These are phyloP conservation scores for Hibiscus syriacus DNA, from an alignment of 345 rosid species.

Conservation along the genomic window DNA sequence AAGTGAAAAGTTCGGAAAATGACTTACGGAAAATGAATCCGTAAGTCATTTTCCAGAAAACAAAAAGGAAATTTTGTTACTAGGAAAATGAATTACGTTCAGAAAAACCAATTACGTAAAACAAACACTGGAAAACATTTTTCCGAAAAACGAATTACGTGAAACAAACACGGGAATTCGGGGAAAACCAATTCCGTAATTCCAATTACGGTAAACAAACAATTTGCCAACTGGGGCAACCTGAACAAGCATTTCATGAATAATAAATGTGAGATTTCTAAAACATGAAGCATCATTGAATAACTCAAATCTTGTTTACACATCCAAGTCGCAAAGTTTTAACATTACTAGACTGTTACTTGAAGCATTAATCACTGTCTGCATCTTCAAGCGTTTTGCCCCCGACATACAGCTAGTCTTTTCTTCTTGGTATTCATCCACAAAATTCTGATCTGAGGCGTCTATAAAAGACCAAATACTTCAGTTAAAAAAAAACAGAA, in stretches of 20 bases:
- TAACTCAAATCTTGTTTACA: not conserved
- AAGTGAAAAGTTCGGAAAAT: too few relatives aligned
- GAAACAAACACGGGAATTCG: too few relatives aligned
- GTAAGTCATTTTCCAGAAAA: too few relatives aligned
- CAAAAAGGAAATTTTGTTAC: too few relatives aligned
- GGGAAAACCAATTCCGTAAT: too few relatives aligned
- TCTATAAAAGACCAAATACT: constrained; percentile 31
- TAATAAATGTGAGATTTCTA: not conserved
- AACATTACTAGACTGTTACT: constrained; percentile 24
- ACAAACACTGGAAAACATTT: too few relatives aligned
- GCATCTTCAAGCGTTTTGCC: constrained; percentile 25
- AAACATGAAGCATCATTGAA: not conserved
- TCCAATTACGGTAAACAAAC: too few relatives aligned
- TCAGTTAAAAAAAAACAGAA: not conserved
- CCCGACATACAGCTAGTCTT: constrained; percentile 9
- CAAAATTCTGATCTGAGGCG: constrained; percentile 71
- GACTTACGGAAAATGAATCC: too few relatives aligned
- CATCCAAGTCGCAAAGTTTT: not conserved
- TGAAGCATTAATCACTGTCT: constrained; percentile 14
- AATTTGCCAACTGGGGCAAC: constrained; percentile 17
- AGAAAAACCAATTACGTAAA: too few relatives aligned
- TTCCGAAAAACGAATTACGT: too few relatives aligned
- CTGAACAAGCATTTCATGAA: constrained; percentile 17
- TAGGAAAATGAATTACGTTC: too few relatives aligned
- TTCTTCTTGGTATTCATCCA: constrained; percentile 27